Evolutionary conservation across 148 eudicot genomes (phyloP).

Genomic region (Chenopodium suecicum): DNA sequence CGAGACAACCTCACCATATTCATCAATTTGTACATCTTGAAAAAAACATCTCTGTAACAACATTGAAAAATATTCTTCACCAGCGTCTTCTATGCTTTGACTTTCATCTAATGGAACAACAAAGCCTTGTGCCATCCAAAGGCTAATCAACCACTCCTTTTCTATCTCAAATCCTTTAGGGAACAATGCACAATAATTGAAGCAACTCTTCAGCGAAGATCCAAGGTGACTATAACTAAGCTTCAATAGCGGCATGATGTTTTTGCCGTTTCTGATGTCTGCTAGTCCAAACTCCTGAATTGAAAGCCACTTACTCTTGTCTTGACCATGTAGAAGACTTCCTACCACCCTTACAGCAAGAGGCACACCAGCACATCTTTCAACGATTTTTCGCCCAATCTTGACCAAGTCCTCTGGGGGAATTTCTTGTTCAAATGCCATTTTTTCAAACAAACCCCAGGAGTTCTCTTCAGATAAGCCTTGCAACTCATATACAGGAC

Average conservation of each 20-base stretch:
- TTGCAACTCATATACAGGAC: neutral
- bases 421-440: neutral
- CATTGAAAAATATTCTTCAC: conserved; percentile 19
- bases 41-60: conserved; percentile 28
- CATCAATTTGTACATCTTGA: conserved; percentile 14
- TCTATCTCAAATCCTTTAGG: conserved; percentile 22
- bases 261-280: conserved; percentile 9
- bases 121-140: conserved; percentile 30
- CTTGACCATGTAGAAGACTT: conserved; percentile 7
- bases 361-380: neutral
- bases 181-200: conserved; percentile 26
- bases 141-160: conserved; percentile 15
- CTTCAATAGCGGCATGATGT: conserved; percentile 31
- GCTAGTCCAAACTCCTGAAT: conserved; percentile 31
- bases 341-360: neutral
- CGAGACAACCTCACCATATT: conserved; percentile 17
- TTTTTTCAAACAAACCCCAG: neutral
- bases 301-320: conserved; percentile 35
- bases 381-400: neutral
- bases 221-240: conserved; percentile 35
- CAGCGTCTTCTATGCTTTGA: conserved; percentile 26
- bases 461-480: neutral
- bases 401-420: neutral
- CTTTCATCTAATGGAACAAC: neutral
- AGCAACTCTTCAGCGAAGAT: conserved; percentile 18